A percentile compares a stretch with the other conserved stretches of the same genome.
Conservation (phyloP, 257 asterid species). For the Ligustrum vulgare region DNA sequence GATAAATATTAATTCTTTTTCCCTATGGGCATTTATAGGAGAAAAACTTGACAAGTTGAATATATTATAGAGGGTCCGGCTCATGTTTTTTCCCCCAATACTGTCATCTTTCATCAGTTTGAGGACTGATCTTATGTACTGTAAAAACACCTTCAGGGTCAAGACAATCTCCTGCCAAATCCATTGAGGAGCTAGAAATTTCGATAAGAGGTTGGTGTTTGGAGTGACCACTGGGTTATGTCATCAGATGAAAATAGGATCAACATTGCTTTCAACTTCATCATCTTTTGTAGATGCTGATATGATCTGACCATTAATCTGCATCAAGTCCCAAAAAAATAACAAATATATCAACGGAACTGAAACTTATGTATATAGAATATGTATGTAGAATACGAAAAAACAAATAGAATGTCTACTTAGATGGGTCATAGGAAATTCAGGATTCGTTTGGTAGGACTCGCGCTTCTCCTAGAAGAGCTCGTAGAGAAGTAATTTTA, state of each 20-base stretch:
- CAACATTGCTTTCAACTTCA: conserved; percentile 28
- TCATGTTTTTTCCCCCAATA: neutral
- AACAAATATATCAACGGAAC: neutral
- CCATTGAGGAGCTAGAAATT: neutral
- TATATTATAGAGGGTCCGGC: neutral
- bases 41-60: neutral
- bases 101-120: neutral
- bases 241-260: conserved; percentile 27
- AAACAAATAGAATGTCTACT: neutral
- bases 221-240: conserved; percentile 20
- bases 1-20: neutral
- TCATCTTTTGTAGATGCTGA: conserved; percentile 25
- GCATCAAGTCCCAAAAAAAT: conserved; percentile 29
- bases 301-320: conserved; percentile 46
- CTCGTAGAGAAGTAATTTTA: no score
- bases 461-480: no score
- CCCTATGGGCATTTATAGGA: neutral
- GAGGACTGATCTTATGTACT: conserved; percentile 8
- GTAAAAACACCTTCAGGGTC: neutral
- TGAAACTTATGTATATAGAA: no score
- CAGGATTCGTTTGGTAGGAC: no score
- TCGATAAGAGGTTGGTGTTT: conserved; percentile 27
- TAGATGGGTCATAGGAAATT: no score
- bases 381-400: no score
- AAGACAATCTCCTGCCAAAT: neutral